Base-by-base conservation (phyloP, 139 green algal species). In the Penium margaritaceum region DNA sequence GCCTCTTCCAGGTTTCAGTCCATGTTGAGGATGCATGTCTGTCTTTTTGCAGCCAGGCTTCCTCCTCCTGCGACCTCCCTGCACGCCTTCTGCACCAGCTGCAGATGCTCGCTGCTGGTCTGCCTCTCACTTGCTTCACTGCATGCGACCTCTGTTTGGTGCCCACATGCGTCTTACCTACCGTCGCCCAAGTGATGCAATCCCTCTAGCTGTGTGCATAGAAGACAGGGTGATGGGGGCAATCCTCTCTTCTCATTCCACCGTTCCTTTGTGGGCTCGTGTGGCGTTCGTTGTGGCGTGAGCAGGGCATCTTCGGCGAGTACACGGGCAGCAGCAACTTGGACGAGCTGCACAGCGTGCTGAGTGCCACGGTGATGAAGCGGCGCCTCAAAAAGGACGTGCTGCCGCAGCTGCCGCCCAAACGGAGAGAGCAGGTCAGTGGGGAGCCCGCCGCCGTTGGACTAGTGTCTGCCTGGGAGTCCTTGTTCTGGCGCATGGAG, bases 301-400 rank as follows among this genome's bases (percentile, higher is more conserved):
- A 33, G 33, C 38, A 73, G 51, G 44, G 32, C 24, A 65, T 32
- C 15, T 81, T 75, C 44, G 70, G 76, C 3, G 36, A 76, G 6
- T 77, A 43, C 33, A 74, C 27, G 14, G 76, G 76, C 7, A 38
- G 34, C 0, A 76, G 54, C 66, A 72, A 81, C 38, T 51, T 69
- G 44, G 76, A 88, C 1, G 92, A 97, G 85, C 84, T 98, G 29
- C 82, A 95, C 80, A 41, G 63, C 15, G 51, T 97, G 63, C 77
- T 97, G 54, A 84, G 72, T 1, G 55, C 21, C 29, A 86, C 80
- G 7, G 57, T 95, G 30, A 97, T 98, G 93, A 83, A 97, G 14
- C 81, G 93, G 0, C 84, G 93, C 29, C 82, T 85, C n/a, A 98
- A 98, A 85, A 55, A 75, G 2, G 89, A 96, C 9, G 93, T 98